Conservation (phyloP, 208 protist species). For the Acanthamoeba triangularis region DNA sequence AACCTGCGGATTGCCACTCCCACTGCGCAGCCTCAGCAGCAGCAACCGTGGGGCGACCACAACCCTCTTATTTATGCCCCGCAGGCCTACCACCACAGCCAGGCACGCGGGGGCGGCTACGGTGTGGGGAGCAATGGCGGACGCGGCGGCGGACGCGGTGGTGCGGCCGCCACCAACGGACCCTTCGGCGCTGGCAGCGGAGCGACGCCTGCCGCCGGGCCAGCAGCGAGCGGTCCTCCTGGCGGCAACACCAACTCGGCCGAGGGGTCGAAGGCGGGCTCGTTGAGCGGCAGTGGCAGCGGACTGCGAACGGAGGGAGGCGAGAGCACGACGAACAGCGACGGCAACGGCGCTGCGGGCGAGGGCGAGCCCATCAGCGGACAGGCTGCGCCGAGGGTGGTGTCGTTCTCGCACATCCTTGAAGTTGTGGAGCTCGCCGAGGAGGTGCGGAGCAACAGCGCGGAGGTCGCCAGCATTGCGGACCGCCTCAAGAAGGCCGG, state of each 20-base stretch:
- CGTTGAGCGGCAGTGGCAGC: too few relatives aligned
- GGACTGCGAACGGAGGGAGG: too few relatives aligned
- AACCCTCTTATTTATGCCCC: background rate
- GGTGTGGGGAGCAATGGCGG: background rate
- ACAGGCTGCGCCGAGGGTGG: background rate
- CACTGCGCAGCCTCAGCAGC: background rate
- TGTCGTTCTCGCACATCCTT: constrained; percentile 7
- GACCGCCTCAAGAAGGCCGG: background rate
- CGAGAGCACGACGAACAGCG: background rate
- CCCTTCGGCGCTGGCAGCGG: too few relatives aligned
- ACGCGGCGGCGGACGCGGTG: background rate
- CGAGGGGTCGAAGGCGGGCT: too few relatives aligned
- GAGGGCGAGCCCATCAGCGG: too few relatives aligned
- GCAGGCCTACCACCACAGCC: background rate
- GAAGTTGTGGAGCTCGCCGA: background rate
- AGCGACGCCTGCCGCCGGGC: too few relatives aligned
- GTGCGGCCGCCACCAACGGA: too few relatives aligned
- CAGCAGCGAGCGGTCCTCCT: too few relatives aligned
- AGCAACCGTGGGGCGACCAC: constrained; percentile 19
- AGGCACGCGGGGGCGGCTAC: background rate
- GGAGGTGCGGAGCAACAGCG: background rate
- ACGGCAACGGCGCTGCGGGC: background rate
- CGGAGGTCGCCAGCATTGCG: background rate
- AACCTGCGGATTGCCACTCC: background rate
- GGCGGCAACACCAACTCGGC: too few relatives aligned